phyloP scores from a whole-genome alignment of 257 asterid genomes.

The Verbena officinalis region DNA sequence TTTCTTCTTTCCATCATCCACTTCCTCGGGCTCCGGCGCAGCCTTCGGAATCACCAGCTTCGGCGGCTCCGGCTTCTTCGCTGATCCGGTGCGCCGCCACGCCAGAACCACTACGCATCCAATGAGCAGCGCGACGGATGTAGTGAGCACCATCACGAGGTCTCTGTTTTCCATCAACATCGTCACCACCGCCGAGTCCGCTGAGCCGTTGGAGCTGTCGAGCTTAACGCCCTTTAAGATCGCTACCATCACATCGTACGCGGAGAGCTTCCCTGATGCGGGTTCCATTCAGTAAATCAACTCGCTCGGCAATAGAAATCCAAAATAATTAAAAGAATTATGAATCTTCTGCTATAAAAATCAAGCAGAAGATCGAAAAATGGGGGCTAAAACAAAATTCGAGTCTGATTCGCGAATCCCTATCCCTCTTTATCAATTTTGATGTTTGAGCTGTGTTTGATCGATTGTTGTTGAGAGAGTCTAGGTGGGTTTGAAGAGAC shows the following conservation, averaged over 20 bases:
- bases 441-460: conserved; percentile 7
- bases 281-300: conserved; percentile 44
- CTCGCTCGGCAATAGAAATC: conserved; percentile 18
- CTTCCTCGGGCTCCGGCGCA: conserved; percentile 61
- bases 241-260: conserved; percentile 68
- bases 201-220: conserved; percentile 49
- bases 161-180: conserved; percentile 71
- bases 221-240: conserved; percentile 56
- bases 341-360: neutral
- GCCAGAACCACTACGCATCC: conserved; percentile 71
- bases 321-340: conserved; percentile 3
- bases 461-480: conserved; percentile 26
- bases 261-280: conserved; percentile 62
- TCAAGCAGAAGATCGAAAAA: conserved; percentile 1
- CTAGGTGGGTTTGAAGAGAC: conserved; percentile 35
- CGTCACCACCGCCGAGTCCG: conserved; percentile 48
- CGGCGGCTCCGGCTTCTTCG: conserved; percentile 50
- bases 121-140: conserved; percentile 76
- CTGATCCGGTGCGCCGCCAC: conserved; percentile 72
- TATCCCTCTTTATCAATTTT: conserved; percentile 21
- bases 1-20: conserved; percentile 76
- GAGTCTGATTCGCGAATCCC: conserved; percentile 3
- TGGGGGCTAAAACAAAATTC: neutral
- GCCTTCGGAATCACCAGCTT: conserved; percentile 46
- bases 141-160: conserved; percentile 68